phyloP scores from a whole-genome alignment of 441 rosid genomes.

The Isatis lusitanica region DNA sequence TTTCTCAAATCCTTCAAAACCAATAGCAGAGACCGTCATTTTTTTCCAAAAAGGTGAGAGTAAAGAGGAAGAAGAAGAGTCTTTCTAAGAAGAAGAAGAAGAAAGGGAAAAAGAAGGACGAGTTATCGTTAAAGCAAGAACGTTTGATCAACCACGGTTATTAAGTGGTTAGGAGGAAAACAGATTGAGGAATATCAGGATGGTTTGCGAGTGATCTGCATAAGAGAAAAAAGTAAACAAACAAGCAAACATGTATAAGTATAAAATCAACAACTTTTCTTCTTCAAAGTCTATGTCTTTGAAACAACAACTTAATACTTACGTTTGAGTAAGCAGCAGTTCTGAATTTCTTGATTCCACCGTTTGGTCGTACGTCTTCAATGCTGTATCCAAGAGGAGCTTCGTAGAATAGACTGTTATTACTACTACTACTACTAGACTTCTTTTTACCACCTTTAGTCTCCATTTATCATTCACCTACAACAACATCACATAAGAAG shows the following conservation, averaged over 20 bases:
- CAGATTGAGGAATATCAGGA: conserved; percentile 54
- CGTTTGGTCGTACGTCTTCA: conserved; percentile 87
- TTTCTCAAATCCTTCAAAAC: conserved; percentile 90
- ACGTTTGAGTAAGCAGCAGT: conserved; percentile 96
- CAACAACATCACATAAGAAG: not conserved
- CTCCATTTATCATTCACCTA: conserved; percentile 73
- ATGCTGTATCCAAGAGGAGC: conserved; percentile 92
- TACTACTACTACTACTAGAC: conserved; percentile 43
- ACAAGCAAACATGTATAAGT: not conserved
- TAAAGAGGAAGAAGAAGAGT: conserved; percentile 36
- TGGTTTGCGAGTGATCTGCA: conserved; percentile 87
- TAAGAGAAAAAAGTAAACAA: not conserved
- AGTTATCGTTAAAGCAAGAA: conserved; percentile 16
- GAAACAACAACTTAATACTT: conserved; percentile 15
- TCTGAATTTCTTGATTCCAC: conserved; percentile 89
- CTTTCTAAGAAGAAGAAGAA: conserved; percentile 4
- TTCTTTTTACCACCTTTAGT: conserved; percentile 82
- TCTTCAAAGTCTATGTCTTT: no score
- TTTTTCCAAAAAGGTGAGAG: conserved; percentile 9
- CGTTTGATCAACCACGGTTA: conserved; percentile 40
- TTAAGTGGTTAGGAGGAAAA: conserved; percentile 40
- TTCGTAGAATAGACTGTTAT: conserved; percentile 64
- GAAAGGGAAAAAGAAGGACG: conserved; percentile 33
- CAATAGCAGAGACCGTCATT: conserved; percentile 65
- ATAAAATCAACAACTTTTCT: not conserved